phyloP scores from a whole-genome alignment of 2,329 filamentous ascomycete genomes.

The Neonectria coccinea region DNA sequence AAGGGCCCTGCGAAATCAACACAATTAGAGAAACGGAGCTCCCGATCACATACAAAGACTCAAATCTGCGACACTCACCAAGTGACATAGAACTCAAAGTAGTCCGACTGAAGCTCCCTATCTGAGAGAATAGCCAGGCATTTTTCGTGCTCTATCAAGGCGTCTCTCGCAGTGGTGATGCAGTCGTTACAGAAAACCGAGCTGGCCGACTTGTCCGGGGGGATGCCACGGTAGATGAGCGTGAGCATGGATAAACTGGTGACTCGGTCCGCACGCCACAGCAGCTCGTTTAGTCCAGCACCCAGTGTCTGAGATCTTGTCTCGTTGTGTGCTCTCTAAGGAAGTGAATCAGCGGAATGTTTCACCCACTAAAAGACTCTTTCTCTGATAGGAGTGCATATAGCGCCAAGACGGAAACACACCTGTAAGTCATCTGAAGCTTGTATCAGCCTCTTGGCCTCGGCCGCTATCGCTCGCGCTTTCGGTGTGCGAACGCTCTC shows the following conservation, averaged over 20 bases:
- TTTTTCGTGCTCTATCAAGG: constrained; percentile 29
- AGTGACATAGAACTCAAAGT: constrained; percentile 20
- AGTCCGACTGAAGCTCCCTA: constrained; percentile 7
- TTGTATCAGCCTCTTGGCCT: constrained; percentile 19
- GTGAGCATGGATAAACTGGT: constrained; percentile 40
- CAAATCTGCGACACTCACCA: constrained; percentile 10
- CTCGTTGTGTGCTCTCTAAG: constrained; percentile 6
- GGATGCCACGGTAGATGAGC: constrained; percentile 44
- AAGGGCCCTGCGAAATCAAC: constrained; percentile 28
- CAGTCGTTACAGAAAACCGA: constrained; percentile 41
- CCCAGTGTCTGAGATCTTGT: constrained; percentile 17
- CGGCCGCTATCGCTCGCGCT: constrained; percentile 33
- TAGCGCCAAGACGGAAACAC: neutral
- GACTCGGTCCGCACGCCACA: constrained; percentile 34
- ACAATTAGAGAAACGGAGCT: neutral
- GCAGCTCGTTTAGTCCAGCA: constrained; percentile 27
- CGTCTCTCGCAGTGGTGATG: constrained; percentile 37
- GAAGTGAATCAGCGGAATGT: neutral
- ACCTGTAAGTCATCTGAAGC: constrained; percentile 13
- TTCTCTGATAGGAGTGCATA: neutral
- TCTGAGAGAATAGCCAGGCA: constrained; percentile 15
- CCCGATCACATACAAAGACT: neutral
- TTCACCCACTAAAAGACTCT: neutral
- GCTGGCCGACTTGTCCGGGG: constrained; percentile 17
- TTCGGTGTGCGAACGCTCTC: constrained; percentile 31